These are phyloP conservation scores for Ophiostoma quercus DNA, from an alignment of 2,329 filamentous ascomycete species.

Conservation along the genomic window DNA sequence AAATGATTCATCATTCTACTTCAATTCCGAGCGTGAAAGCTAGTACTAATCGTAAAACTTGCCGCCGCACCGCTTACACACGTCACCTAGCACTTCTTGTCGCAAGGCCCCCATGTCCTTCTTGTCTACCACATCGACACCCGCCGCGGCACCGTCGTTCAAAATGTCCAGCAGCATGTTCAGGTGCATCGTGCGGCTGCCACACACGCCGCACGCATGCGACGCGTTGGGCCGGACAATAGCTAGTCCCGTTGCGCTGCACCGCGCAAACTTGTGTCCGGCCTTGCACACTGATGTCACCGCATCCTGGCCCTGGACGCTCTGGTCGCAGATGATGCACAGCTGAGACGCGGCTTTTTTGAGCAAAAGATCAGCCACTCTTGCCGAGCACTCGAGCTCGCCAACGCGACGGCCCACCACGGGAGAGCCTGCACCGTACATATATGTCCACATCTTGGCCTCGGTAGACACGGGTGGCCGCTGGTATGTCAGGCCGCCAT, in stretches of 20 bases:
- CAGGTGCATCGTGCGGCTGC: constrained; percentile 45
- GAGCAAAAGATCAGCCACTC: constrained; percentile 29
- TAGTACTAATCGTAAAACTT: constrained; percentile 33
- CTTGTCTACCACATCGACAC: constrained; percentile 25
- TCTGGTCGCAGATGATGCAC: constrained; percentile 45
- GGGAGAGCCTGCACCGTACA: constrained; percentile 50
- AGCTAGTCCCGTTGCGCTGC: constrained; percentile 49
- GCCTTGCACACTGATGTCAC: constrained; percentile 31
- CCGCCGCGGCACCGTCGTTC: background rate
- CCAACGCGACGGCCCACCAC: constrained; percentile 35
- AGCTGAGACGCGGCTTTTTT: constrained; percentile 31
- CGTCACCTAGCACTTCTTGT: constrained; percentile 28
- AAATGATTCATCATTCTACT: background rate
- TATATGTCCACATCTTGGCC: constrained; percentile 52
- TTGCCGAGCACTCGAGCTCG: constrained; percentile 24
- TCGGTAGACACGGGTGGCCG: constrained; percentile 37
- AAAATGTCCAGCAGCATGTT: constrained; percentile 38
- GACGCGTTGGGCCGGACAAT: constrained; percentile 52
- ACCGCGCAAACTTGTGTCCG: constrained; percentile 45
- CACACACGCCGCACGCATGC: constrained; percentile 51
- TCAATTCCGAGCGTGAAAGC: background rate
- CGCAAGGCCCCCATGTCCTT: constrained; percentile 20
- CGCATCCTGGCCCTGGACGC: constrained; percentile 7
- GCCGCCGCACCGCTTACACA: constrained; percentile 36
- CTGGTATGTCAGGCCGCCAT: background rate